These are phyloP conservation scores for Arabidopsis hybrid DNA, from an alignment of 441 rosid species.

Conservation along the genomic window DNA sequence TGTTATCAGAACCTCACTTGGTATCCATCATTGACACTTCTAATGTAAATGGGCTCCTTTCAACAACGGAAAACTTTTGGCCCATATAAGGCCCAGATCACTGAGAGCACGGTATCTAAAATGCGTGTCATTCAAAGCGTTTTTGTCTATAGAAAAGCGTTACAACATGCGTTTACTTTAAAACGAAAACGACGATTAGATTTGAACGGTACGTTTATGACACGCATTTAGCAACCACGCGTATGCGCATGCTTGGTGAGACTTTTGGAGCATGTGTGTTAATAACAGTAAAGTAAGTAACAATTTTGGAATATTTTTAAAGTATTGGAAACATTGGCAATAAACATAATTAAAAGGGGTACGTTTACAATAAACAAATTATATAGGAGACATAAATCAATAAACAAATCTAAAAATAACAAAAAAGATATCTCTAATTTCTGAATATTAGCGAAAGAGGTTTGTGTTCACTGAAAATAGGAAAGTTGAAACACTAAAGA, in stretches of 20 bases:
- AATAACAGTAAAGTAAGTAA: background rate
- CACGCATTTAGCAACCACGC: background rate
- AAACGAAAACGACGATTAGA: background rate
- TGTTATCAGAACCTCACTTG: background rate
- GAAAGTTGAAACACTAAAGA: background rate
- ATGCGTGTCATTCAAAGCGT: background rate
- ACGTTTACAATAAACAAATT: background rate
- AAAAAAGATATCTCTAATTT: background rate
- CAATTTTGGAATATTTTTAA: background rate
- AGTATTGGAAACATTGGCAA: background rate
- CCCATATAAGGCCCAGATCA: background rate
- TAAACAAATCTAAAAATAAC: background rate
- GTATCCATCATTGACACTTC: too few species aligned
- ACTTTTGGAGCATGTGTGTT: background rate
- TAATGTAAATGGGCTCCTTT: background rate
- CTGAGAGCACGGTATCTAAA: background rate
- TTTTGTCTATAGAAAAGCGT: background rate
- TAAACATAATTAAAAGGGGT: background rate
- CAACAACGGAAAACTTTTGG: background rate
- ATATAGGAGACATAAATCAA: background rate
- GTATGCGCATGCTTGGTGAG: background rate
- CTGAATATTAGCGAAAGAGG: background rate
- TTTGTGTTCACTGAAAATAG: background rate
- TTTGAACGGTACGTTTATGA: background rate
- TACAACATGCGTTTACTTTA: background rate